Evolutionary conservation across 352 stramenopile species (phyloP), one percentile per base, ranked within the genome.

Genomic region (Phytophthora boehmeriae): DNA sequence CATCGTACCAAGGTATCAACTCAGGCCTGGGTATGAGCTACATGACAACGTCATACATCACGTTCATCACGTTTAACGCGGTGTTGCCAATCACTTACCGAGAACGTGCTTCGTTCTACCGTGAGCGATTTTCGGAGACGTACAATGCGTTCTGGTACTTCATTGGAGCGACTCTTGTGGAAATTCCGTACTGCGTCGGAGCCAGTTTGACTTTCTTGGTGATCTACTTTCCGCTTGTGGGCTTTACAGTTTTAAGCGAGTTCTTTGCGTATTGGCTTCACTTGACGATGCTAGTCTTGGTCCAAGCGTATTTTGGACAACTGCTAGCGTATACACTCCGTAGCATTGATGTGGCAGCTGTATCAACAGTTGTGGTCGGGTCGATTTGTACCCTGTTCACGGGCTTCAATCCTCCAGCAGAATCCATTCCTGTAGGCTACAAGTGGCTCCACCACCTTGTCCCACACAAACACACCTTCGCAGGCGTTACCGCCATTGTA

Each of bases 91-190:
- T 93, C 5, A 78, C 93, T 38, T 70, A 80, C 59, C 72, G 75
- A 35, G 83, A 96, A 52, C 73, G 89, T 19, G 82, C 89, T 22
- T 76, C 89, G 41, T 98, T 89, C 53, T 78, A 78, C 46, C 69
- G 69, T 9, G 69, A 78, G 42, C 76, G 86, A 39, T 63, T 78
- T 27, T 78, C 84, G 16, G 50, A 86, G 45, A 95, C 92, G 61
- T 98, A 97, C 56, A 66, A 78, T 39, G 54, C 76, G 28, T 59
- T 64, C 17, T 73, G 80, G 38, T 88, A 97, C 52, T 70, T 70
- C 25, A 20, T 90, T 5, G 75, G 83, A 8, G 83, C 80, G 43
- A 90, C 76, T 25, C 25, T 97, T 9, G 70, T 78, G 17, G 90
- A 97, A 68, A 52, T 91, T 42, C 80, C 85, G 13, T 95, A 94